Evolutionary conservation across 2,329 filamentous ascomycete species (phyloP), one percentile per base, ranked within the genome.

Genomic region (Aspergillus sojae): DNA sequence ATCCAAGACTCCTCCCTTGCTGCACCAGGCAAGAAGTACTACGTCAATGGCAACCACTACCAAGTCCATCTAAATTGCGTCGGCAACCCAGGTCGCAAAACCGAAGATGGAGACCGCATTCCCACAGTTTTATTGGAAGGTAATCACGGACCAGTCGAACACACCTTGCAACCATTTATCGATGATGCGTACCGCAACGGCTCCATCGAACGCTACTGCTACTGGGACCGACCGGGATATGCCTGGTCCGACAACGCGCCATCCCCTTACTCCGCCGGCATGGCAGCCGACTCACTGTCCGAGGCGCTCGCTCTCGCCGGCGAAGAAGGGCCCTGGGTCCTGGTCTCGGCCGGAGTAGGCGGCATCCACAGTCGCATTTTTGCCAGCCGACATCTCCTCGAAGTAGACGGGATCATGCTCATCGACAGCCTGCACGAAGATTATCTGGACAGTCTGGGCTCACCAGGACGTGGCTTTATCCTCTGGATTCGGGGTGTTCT

Each of bases 371-470:
- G 91, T 52, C 91, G 94, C 12, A 92, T 99, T 69, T 97, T 99
- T 78, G 91, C 92, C 57, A 90, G 92, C 34, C 89, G 94, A 19
- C 92, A 97, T 74, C 85, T 90, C 56, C 83, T 85, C 62, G 86
- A 92, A 62, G 85, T 98, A 48, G 86, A 85, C 30, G 94, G 93
- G 5, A 81, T 98, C 45, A 85, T 99, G 69, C 83, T 98, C 69
- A 88, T 99, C 69, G 94, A 99, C 71, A 89, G 92, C 1, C 81
- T 96, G 7, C 95, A 98, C 75, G 95, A 99, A 74, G 92, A 96
- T 67, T 85, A 94, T 1, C 87, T 98, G 4, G 80, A 61, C 3
- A 82, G 87, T 6, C 79, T 96, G 2, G 91, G 86, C 6, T 83
- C 83, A 3, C 83, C 94, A 0, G 81, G 85, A 3, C 87, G 89